phyloP scores from a whole-genome alignment of 352 stramenopile genomes.

The Thalassiosira delicatula region DNA sequence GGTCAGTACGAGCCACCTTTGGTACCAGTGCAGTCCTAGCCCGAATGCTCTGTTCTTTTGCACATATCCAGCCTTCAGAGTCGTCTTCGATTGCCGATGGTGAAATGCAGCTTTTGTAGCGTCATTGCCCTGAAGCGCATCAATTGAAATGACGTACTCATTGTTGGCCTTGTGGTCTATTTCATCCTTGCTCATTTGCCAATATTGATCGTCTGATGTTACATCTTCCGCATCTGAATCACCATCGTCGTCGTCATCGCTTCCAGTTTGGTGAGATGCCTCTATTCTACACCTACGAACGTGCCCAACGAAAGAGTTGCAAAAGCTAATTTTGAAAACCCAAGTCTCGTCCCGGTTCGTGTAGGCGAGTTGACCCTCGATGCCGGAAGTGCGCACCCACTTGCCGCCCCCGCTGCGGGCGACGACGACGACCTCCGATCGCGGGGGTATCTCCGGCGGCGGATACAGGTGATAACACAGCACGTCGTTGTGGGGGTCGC shows the following conservation, averaged over 20 bases:
- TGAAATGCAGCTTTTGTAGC: neutral
- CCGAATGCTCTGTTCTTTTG: too few species aligned
- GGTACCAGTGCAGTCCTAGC: too few species aligned
- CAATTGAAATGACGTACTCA: neutral
- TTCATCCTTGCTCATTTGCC: neutral
- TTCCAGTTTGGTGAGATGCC: too few species aligned
- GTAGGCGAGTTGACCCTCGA: conserved; percentile 49
- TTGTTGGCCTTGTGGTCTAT: neutral
- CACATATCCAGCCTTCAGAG: neutral
- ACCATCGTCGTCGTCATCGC: neutral
- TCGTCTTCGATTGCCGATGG: neutral
- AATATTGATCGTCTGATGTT: too few species aligned
- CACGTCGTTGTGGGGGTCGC: conserved; percentile 30
- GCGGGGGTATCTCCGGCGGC: conserved; percentile 39
- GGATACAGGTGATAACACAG: conserved; percentile 55
- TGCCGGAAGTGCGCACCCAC: conserved; percentile 43
- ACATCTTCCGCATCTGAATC: neutral
- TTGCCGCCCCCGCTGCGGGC: conserved; percentile 33
- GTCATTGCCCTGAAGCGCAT: neutral
- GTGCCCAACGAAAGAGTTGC: neutral
- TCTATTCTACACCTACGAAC: neutral
- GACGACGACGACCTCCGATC: conserved; percentile 43
- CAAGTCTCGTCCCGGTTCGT: conserved; percentile 45
- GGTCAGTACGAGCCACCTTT: too few species aligned
- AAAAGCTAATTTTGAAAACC: conserved; percentile 48